Base-by-base conservation (phyloP, 23 red algal genomes). In the Pyropia yezoensis region DNA sequence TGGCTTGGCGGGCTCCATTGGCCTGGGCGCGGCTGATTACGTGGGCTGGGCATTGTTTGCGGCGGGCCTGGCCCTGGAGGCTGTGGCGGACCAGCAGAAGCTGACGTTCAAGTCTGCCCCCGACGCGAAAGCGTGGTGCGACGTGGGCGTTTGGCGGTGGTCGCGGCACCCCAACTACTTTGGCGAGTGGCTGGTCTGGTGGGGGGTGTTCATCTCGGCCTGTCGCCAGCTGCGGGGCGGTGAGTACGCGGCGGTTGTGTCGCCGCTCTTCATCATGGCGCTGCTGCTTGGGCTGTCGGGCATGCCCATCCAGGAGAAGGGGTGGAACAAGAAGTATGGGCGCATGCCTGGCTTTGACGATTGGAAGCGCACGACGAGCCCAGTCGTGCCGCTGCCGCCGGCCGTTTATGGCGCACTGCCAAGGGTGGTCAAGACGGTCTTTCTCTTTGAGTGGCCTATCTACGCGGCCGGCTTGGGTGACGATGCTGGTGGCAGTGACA, bases 161-260 rank as follows among this genome's bases (percentile, higher is more conserved):
- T 88, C 77, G 27, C 69, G 86, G 33, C 86, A 98, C 63, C 94
- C 94, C 64, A 98, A 98, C 61, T 98, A 87, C 29, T 98, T 98
- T 76, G 94, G 85, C 3, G 94, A 98, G 58, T 78, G 91, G 61
- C 29, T 86, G 8, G 53, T 90, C n/a, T 98, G 94, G 94, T 81
- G 76, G 70, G 85, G 85, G 0, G 52, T 91, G 18, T 98, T 82
- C 60, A 59, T 87, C 20, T 69, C 83, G 15, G 57, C 73, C 16
- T 25, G 24, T 34, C 65, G 72, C 18, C 73, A 56, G 26, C 54
- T 88, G 17, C 26, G 18, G 20, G 79, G 69, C 0, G 71, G 45
- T 14, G 75, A 79, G 19, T 73, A 59, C 11, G 77, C 71, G 7
- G 82, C 79, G n/a, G 62, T 91, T 22, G 74, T 71, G n/a, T 79